Evolutionary conservation across 139 green algal genomes (phyloP).

Genomic region (Choricystis sp.): DNA sequence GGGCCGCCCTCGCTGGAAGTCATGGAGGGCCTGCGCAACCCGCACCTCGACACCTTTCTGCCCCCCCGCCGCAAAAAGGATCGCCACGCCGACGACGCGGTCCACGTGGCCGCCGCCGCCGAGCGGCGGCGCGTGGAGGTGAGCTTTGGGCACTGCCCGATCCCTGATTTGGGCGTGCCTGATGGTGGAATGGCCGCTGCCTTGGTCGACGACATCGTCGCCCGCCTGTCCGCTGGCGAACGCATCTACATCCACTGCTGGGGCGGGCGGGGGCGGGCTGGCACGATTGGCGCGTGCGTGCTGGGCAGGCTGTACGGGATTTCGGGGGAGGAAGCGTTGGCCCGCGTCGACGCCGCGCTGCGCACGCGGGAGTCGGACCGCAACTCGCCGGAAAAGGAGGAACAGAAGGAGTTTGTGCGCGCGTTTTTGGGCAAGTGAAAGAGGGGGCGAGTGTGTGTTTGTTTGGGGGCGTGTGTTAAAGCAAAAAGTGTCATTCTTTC

Average conservation of each 20-base stretch:
- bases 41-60: conserved; percentile 38
- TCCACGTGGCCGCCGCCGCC: conserved; percentile 2
- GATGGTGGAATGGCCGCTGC: conserved; percentile 7
- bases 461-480: too few relatives aligned
- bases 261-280: conserved; percentile 62
- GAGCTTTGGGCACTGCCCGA: conserved; percentile 44
- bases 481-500: too few relatives aligned
- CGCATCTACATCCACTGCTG: conserved; percentile 75
- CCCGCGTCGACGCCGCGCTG: conserved; percentile 50
- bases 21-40: conserved; percentile 45
- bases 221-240: conserved; percentile 29
- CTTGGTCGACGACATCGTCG: conserved; percentile 23
- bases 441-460: too few relatives aligned
- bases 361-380: conserved; percentile 37
- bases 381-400: conserved; percentile 41
- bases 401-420: conserved; percentile 42
- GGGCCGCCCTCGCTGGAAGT: conserved; percentile 29
- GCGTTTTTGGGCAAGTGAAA: conserved; percentile 18
- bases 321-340: conserved; percentile 44
- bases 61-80: conserved; percentile 18
- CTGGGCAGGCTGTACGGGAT: conserved; percentile 41
- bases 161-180: conserved; percentile 49
- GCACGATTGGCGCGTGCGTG: conserved; percentile 54
- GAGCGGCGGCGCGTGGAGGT: conserved; percentile 14
- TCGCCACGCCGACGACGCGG: not conserved